Evolutionary conservation across 2,329 filamentous ascomycete genomes (phyloP), one percentile per base, ranked within the genome.

Genomic region (Colletotrichum ledebouriae): DNA sequence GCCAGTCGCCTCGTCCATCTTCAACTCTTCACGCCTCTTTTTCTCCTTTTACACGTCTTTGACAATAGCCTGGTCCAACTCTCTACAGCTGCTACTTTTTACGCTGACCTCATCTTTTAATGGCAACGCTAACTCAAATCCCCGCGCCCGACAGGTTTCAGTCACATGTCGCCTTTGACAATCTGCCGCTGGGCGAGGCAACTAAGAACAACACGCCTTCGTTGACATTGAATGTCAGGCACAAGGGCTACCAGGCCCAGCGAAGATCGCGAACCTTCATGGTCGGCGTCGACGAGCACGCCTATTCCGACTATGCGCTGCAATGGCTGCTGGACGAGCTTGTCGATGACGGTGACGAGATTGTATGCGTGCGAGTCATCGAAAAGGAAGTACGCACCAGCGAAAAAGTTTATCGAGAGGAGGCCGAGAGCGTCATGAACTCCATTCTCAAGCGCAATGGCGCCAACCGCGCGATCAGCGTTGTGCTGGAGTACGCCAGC

Each of bases 251-350:
- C 79, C 90, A 93, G 73, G 90, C 90, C 71, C 90, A 90, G 47
- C 90, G 94, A 69, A 87, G 93, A 68, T 96, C 93, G 61, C 89
- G 94, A 60, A 97, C 93, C 9, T 97, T 97, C 74, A 89, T 98
- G 76, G 95, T 94, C 71, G 94, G 94, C 20, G 92, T 94, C 17
- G 94, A 97, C 79, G 92, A 95, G 75, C 94, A 97, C 73, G 88
- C 93, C 67, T 97, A 97, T 79, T 97, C 94, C 6, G 93, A 97
- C 71, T 96, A 95, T 79, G 94, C 94, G 15, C 84, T 98, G 17
- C 93, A 97, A 78, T 98, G 94, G 94, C 85, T 97, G 58, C 88
- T 98, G 44, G 93, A 97, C 74, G 94, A 97, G 80, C 85, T 97
- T 63, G 93, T 97, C 46, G 94, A 97, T 74, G 94, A 97, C 75